Evolutionary conservation across 768 basidiomycete species (phyloP).

Genomic region (Auriculariales sp.): DNA sequence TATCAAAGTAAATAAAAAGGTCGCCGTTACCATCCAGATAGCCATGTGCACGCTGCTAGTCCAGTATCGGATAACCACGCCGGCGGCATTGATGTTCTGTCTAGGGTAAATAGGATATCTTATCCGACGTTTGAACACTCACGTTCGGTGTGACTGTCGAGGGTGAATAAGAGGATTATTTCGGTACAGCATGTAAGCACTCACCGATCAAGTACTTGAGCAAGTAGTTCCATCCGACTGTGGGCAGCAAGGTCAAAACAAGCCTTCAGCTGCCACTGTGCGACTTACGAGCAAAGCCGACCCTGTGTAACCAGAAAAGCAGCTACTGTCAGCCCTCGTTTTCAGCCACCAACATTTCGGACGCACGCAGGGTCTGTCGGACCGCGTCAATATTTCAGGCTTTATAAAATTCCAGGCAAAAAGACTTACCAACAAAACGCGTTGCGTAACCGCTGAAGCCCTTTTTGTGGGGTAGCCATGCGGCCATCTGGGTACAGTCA

Average conservation of each 20-base stretch:
- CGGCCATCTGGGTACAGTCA: conserved; percentile 35
- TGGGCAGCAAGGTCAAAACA: no score
- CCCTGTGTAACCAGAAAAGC: not conserved
- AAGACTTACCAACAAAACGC: conserved; percentile 27
- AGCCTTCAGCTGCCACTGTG: not conserved
- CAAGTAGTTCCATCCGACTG: conserved; percentile 32
- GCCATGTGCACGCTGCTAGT: conserved; percentile 23
- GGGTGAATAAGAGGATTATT: no score
- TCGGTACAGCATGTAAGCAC: no score
- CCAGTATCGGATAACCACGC: conserved; percentile 37
- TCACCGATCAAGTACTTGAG: conserved; percentile 40
- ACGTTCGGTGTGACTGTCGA: no score
- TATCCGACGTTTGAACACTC: no score
- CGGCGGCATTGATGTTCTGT: conserved; percentile 51
- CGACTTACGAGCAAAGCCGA: conserved; percentile 36
- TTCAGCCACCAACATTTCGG: not conserved
- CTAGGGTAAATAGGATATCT: no score
- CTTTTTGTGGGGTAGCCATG: conserved; percentile 16
- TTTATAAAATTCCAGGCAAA: no score
- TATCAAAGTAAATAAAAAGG: no score
- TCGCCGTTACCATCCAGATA: conserved; percentile 47
- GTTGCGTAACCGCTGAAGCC: conserved; percentile 41
- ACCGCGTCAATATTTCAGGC: not conserved
- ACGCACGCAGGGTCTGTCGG: conserved; percentile 34
- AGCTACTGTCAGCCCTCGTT: not conserved